These are phyloP conservation scores for Pleurozium schreberi DNA, from an alignment of 225 moss, liverwort and hornwort genomes.

Conservation along the genomic window DNA sequence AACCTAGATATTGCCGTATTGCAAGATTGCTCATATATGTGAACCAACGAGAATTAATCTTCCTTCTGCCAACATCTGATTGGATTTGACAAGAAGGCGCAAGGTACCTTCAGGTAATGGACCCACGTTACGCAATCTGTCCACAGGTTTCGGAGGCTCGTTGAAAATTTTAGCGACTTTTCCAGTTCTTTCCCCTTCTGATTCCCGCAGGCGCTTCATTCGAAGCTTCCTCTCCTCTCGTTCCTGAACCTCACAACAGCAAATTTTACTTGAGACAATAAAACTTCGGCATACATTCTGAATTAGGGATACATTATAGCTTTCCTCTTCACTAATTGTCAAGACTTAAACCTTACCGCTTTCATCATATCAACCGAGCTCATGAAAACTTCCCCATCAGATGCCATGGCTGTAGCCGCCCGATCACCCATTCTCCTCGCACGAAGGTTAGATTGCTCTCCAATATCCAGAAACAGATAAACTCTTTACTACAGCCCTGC, in stretches of 20 bases:
- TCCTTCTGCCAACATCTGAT: neutral
- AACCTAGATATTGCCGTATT: neutral
- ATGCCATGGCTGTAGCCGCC: constrained; percentile 19
- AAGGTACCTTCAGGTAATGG: constrained; percentile 52
- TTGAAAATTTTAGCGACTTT: constrained; percentile 27
- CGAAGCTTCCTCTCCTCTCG: constrained; percentile 74
- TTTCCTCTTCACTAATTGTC: neutral
- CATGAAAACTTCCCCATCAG: constrained; percentile 24
- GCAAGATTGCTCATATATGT: neutral
- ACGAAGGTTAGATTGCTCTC: neutral
- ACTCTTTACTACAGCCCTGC: neutral
- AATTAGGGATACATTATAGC: neutral
- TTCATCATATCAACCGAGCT: constrained; percentile 46
- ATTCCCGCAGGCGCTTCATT: constrained; percentile 82
- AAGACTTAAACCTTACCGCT: constrained; percentile 11
- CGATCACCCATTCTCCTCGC: constrained; percentile 21
- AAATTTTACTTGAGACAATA: neutral
- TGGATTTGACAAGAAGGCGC: neutral
- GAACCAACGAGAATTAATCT: neutral
- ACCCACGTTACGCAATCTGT: constrained; percentile 40
- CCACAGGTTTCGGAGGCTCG: constrained; percentile 19
- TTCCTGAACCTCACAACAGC: constrained; percentile 37
- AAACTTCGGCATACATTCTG: neutral
- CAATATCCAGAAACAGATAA: neutral
- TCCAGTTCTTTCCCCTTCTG: constrained; percentile 39